Conservation (phyloP, 768 basidiomycete genomes). For the Cystobasidium onofrii region DNA sequence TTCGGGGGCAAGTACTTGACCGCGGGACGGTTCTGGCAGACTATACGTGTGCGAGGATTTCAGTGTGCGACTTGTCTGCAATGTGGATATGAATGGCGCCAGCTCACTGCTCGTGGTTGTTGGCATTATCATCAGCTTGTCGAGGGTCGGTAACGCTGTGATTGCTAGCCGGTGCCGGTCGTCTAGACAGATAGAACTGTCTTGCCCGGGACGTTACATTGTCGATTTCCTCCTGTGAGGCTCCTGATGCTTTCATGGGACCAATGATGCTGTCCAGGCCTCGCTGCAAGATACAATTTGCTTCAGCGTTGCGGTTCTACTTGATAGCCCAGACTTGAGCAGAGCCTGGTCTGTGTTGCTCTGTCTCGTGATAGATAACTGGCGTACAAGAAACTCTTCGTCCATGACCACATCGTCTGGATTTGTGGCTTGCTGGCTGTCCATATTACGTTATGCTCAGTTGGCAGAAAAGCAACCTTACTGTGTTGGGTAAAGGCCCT, state of each 20-base stretch:
- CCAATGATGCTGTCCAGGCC: conserved; percentile 34
- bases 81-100: background rate
- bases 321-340: too few species aligned
- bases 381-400: conserved; percentile 13
- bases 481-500: background rate
- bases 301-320: too few species aligned
- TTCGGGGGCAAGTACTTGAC: background rate
- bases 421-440: background rate
- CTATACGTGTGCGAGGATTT: background rate
- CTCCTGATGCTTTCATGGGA: conserved; percentile 29
- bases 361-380: too few species aligned
- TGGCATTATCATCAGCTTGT: conserved; percentile 13
- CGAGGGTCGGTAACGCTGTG: background rate
- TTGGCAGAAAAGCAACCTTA: background rate
- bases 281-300: background rate
- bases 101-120: background rate
- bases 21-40: background rate
- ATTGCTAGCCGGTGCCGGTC: background rate
- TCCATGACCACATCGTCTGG: background rate
- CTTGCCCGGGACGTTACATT: conserved; percentile 30
- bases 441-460: background rate
- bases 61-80: background rate
- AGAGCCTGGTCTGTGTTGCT: too few species aligned
- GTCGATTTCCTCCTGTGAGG: conserved; percentile 31
- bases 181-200: conserved; percentile 20